Evolutionary conservation across 2,329 filamentous ascomycete genomes (phyloP).

Genomic region (Harringtonia aguacate): DNA sequence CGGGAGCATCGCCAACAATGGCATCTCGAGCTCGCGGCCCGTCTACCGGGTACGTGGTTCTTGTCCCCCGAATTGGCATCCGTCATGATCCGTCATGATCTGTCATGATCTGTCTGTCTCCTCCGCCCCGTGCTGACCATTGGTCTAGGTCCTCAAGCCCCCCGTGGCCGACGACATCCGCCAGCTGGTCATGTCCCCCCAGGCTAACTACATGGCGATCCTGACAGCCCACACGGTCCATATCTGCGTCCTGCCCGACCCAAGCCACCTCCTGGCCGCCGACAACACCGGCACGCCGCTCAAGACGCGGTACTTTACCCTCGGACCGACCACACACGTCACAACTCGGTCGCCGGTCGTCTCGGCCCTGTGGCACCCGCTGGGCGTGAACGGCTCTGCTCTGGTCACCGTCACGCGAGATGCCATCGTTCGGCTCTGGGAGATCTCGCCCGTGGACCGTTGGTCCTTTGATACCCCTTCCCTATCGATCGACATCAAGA

Average conservation of each 20-base stretch:
- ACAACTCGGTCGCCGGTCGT: constrained; percentile 72
- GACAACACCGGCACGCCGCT: constrained; percentile 55
- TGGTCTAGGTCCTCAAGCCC: constrained; percentile 57
- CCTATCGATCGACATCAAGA: constrained; percentile 78
- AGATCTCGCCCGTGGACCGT: constrained; percentile 70
- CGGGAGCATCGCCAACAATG: constrained; percentile 12
- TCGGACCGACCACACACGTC: constrained; percentile 89
- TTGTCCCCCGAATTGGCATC: too few relatives aligned
- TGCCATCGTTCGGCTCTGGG: constrained; percentile 83
- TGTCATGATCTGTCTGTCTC: neutral
- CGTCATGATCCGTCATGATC: neutral
- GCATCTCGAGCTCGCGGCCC: constrained; percentile 20
- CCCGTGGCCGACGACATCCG: constrained; percentile 73
- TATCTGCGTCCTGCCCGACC: constrained; percentile 74
- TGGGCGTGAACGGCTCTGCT: constrained; percentile 71
- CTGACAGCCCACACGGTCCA: constrained; percentile 81
- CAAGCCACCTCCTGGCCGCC: constrained; percentile 59
- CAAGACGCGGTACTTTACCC: constrained; percentile 75
- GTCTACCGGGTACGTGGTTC: constrained; percentile 37
- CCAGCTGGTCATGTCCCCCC: constrained; percentile 77
- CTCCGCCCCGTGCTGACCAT: neutral
- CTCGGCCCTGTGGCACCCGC: constrained; percentile 83
- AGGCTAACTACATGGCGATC: constrained; percentile 72
- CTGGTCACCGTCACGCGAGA: constrained; percentile 84
- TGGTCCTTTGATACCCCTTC: constrained; percentile 80